Evolutionary conservation across 2,329 filamentous ascomycete species (phyloP).

Genomic region (Paecilomyces niveus): DNA sequence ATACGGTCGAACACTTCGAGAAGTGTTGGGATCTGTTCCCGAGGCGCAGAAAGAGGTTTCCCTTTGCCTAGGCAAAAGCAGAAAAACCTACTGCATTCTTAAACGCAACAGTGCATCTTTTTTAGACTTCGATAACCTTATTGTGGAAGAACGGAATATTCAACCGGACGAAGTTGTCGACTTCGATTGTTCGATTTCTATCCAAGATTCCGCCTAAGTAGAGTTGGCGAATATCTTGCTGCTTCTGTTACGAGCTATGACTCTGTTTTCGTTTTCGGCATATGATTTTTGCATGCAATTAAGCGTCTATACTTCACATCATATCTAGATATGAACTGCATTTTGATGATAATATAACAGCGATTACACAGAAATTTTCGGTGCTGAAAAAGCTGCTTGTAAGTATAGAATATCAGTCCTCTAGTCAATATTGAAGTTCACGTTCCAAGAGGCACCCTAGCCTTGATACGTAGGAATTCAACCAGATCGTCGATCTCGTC

Average conservation of each 20-base stretch:
- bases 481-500: slow-evolving; percentile 44
- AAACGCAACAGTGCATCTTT: neutral
- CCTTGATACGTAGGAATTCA: slow-evolving; percentile 20
- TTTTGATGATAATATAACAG: no score
- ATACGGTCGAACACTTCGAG: neutral
- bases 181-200: neutral
- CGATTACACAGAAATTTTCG: no score
- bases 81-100: neutral
- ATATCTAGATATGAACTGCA: no score
- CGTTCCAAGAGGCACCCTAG: slow-evolving; percentile 5
- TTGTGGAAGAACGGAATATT: neutral
- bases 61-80: neutral
- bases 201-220: no score
- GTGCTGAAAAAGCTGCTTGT: no score
- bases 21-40: neutral
- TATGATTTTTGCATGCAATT: no score
- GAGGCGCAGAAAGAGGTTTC: neutral
- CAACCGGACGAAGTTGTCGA: neutral
- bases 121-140: neutral
- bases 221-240: no score
- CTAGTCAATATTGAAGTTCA: neutral
- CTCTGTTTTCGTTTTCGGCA: no score
- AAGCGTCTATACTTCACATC: no score
- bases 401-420: no score
- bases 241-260: no score